phyloP scores from a whole-genome alignment of 2,329 filamentous ascomycete genomes.

The Ascomycota sp. region DNA sequence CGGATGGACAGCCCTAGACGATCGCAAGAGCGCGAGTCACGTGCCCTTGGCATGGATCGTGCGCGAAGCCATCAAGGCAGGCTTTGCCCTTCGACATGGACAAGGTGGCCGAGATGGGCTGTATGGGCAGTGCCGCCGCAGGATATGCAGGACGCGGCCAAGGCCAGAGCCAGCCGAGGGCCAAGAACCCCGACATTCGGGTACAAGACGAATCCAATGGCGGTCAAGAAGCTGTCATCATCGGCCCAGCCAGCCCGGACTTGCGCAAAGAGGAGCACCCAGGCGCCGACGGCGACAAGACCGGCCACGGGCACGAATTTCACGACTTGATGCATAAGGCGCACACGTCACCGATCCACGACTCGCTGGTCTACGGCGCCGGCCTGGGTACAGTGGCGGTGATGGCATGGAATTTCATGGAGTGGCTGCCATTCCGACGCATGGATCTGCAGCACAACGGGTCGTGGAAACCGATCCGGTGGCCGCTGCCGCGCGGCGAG shows the following conservation, averaged over 20 bases:
- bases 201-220: constrained; percentile 4
- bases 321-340: constrained; percentile 37
- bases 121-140: constrained; percentile 11
- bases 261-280: too few species aligned
- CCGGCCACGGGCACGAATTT: constrained; percentile 19
- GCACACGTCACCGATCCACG: constrained; percentile 38
- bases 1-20: constrained; percentile 42
- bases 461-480: constrained; percentile 60
- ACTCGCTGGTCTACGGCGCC: constrained; percentile 44
- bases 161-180: neutral
- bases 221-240: constrained; percentile 1
- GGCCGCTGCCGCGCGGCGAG: constrained; percentile 62
- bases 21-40: constrained; percentile 44
- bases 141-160: constrained; percentile 1
- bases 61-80: constrained; percentile 35
- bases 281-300: constrained; percentile 6
- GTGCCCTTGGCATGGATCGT: constrained; percentile 54
- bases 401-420: constrained; percentile 56
- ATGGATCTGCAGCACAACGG: constrained; percentile 60
- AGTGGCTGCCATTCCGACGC: constrained; percentile 59
- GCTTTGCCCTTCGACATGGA: constrained; percentile 48
- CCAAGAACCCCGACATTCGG: constrained; percentile 7
- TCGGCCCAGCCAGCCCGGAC: too few species aligned
- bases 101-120: constrained; percentile 47
- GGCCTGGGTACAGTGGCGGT: constrained; percentile 37